Percentiles rank a stretch among this genome's conserved stretches.
phyloP scores from a whole-genome alignment of 345 rosid genomes.

The Corchorus olitorius region DNA sequence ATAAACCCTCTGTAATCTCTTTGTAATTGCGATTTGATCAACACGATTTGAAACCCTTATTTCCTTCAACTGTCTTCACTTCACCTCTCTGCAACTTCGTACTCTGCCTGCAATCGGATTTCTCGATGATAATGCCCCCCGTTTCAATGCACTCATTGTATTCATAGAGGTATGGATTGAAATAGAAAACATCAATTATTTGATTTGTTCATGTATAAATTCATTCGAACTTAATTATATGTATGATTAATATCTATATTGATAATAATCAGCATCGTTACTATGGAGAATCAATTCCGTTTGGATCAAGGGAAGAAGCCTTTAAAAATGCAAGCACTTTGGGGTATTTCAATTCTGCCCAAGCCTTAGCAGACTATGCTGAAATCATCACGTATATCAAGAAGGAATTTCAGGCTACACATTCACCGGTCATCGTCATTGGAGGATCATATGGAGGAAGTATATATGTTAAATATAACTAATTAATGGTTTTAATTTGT shows the following conservation, averaged over 20 bases:
- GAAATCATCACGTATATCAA: slow-evolving; percentile 43
- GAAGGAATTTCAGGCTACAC: slow-evolving; percentile 32
- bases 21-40: too few relatives aligned
- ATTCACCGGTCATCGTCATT: slow-evolving; percentile 59
- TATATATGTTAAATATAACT: slow-evolving; percentile 15
- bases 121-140: too few relatives aligned
- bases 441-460: slow-evolving; percentile 89
- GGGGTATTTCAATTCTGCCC: slow-evolving; percentile 42
- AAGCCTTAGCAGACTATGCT: slow-evolving; percentile 49
- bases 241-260: not conserved
- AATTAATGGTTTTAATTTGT: not conserved
- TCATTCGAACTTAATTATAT: too few relatives aligned
- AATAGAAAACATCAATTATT: too few relatives aligned
- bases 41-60: too few relatives aligned
- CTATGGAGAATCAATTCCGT: slow-evolving; percentile 56
- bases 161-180: too few relatives aligned
- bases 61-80: too few relatives aligned
- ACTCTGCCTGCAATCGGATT: too few relatives aligned
- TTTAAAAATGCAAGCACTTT: slow-evolving; percentile 29
- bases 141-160: too few relatives aligned
- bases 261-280: slow-evolving; percentile 40
- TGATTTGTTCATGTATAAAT: too few relatives aligned
- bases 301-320: slow-evolving; percentile 49
- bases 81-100: too few relatives aligned
- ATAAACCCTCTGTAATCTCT: too few relatives aligned